phyloP scores from a whole-genome alignment of 345 rosid genomes.

The Rhodamnia rubescens region DNA sequence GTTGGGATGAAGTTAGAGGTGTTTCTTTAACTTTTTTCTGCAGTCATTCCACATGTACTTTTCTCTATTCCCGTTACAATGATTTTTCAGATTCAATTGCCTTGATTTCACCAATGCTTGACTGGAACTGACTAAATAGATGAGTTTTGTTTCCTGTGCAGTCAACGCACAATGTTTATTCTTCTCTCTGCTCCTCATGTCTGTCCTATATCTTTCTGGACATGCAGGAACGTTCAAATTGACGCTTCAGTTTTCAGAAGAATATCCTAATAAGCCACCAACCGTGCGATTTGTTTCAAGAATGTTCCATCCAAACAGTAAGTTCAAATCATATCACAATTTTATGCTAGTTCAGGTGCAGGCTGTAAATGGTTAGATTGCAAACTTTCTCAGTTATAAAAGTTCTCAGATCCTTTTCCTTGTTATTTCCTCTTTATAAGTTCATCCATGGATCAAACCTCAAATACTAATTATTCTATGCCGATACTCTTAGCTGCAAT shows the following conservation, averaged over 20 bases:
- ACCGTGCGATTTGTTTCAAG: constrained; percentile 73
- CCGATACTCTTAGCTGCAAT: background rate
- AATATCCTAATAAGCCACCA: constrained; percentile 79
- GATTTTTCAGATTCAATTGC: background rate
- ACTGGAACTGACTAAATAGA: background rate
- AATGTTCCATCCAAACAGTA: constrained; percentile 84
- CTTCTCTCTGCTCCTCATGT: background rate
- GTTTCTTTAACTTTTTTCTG: background rate
- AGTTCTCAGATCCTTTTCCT: background rate
- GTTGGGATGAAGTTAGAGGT: background rate
- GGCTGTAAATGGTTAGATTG: background rate
- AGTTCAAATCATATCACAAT: constrained; percentile 6
- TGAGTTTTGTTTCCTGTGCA: background rate
- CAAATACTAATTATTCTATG: background rate
- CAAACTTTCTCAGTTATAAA: background rate
- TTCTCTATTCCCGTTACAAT: background rate
- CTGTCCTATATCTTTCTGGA: background rate
- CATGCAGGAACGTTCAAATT: constrained; percentile 62
- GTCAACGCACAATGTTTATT: background rate
- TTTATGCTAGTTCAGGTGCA: background rate
- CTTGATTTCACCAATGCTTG: background rate
- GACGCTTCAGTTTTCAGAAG: constrained; percentile 66
- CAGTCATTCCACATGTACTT: background rate
- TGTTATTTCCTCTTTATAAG: background rate
- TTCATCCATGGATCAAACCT: background rate